Conservation (phyloP, 2,329 filamentous ascomycete species). For the Alternaria sp. region DNA sequence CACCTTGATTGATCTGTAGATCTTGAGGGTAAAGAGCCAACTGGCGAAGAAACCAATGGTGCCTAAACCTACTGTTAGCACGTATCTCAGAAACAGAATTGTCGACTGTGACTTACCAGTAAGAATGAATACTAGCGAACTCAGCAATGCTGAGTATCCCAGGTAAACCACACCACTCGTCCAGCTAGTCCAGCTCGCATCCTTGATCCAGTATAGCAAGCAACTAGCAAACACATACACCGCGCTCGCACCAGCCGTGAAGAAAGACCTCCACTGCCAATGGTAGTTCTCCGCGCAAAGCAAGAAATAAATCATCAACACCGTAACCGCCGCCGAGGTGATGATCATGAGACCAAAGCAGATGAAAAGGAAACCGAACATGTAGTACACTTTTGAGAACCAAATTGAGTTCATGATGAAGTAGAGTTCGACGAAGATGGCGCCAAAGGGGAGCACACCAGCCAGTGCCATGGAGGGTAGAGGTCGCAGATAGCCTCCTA, state of each 20-base stretch:
- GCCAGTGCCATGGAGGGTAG: constrained; percentile 91
- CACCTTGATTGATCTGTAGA: constrained; percentile 98
- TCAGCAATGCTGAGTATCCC: constrained; percentile 89
- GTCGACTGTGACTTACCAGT: constrained; percentile 71
- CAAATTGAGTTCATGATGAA: constrained; percentile 99
- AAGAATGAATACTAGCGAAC: constrained; percentile 90
- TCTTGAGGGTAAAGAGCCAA: constrained; percentile 92
- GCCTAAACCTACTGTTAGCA: constrained; percentile 62
- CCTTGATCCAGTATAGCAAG: constrained; percentile 87
- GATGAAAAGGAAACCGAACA: constrained; percentile 99
- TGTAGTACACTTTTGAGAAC: constrained; percentile 99
- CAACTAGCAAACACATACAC: constrained; percentile 93
- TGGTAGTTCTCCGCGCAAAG: constrained; percentile 97
- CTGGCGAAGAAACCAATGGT: constrained; percentile 95
- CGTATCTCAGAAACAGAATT: not conserved
- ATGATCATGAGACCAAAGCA: constrained; percentile 98
- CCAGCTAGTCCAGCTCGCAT: constrained; percentile 83
- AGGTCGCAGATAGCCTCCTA: constrained; percentile 81
- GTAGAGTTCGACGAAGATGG: constrained; percentile 98
- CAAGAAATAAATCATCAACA: constrained; percentile 94
- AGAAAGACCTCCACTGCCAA: constrained; percentile 97
- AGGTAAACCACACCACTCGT: constrained; percentile 90
- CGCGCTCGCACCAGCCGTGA: constrained; percentile 88
- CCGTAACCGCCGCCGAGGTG: constrained; percentile 89
- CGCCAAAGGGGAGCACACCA: constrained; percentile 90